Conservation (phyloP, 768 basidiomycete genomes). For the Paxillus ammoniavirescens region DNA sequence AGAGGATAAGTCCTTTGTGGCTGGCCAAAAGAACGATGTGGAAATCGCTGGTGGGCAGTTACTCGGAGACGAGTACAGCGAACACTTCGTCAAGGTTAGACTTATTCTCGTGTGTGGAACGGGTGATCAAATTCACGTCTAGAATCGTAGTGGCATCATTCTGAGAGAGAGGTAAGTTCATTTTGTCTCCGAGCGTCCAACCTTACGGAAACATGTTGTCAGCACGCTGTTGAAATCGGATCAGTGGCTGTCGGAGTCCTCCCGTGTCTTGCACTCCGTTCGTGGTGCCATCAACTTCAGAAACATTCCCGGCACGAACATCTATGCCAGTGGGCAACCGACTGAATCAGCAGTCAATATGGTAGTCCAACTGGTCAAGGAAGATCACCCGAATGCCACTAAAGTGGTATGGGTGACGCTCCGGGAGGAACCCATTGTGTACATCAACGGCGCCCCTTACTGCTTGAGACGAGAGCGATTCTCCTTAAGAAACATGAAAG, state of each 20-base stretch:
- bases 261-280: constrained; percentile 62
- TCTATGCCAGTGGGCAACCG: constrained; percentile 94
- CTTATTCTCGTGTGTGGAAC: not conserved
- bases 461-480: constrained; percentile 84
- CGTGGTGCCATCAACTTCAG: constrained; percentile 97
- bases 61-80: constrained; percentile 93
- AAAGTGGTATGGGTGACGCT: constrained; percentile 88
- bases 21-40: constrained; percentile 72
- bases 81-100: constrained; percentile 84
- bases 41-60: constrained; percentile 80
- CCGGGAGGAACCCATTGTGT: constrained; percentile 89
- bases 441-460: constrained; percentile 91
- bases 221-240: constrained; percentile 92
- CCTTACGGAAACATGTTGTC: not conserved
- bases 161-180: constrained; percentile 74
- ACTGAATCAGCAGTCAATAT: constrained; percentile 80
- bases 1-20: constrained; percentile 52
- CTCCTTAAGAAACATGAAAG: constrained; percentile 93
- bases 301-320: constrained; percentile 71
- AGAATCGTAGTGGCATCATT: constrained; percentile 94
- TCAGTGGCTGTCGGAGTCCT: constrained; percentile 79
- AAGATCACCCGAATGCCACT: constrained; percentile 55
- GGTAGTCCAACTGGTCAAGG: constrained; percentile 65
- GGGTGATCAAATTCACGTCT: constrained; percentile 1
- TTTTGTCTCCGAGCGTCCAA: constrained; percentile 4